phyloP scores from a whole-genome alignment of 2,329 filamentous ascomycete genomes.

The Arthrobotrys megalospora region DNA sequence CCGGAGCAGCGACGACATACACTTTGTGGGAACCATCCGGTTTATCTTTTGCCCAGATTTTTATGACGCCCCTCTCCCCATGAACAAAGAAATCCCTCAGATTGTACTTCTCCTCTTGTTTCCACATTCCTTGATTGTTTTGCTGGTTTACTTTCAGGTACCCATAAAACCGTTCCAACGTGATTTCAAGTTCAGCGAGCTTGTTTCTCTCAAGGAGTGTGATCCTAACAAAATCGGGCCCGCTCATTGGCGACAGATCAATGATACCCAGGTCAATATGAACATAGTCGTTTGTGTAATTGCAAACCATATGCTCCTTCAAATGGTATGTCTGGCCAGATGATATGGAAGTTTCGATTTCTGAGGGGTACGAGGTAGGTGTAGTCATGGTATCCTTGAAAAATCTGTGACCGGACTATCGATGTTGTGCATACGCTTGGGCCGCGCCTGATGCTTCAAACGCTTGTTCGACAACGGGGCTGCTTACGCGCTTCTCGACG shows the following conservation, averaged over 20 bases:
- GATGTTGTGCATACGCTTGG: constrained; percentile 20
- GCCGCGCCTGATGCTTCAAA: constrained; percentile 2
- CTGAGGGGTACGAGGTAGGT: not conserved
- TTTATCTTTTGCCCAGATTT: constrained; percentile 2
- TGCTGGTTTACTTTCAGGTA: constrained; percentile 6
- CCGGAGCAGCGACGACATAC: constrained; percentile 2
- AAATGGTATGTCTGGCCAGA: constrained; percentile 10
- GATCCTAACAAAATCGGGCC: constrained; percentile 4
- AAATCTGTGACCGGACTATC: not conserved
- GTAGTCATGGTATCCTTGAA: not conserved
- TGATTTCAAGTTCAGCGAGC: constrained; percentile 18
- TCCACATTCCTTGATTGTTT: not conserved
- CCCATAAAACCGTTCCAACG: not conserved
- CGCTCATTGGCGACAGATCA: constrained; percentile 1
- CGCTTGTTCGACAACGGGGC: not conserved
- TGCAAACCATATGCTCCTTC: not conserved
- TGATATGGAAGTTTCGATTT: not conserved
- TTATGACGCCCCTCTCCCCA: not conserved
- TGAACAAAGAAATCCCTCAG: constrained; percentile 13
- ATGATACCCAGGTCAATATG: not conserved
- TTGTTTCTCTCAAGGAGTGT: constrained; percentile 3
- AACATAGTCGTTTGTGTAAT: constrained; percentile 9
- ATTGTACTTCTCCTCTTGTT: constrained; percentile 11
- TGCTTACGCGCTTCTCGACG: constrained; percentile 13
- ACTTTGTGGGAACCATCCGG: not conserved